Conservation (phyloP, 2,329 filamentous ascomycete genomes). For the Talaromyces sp. region DNA sequence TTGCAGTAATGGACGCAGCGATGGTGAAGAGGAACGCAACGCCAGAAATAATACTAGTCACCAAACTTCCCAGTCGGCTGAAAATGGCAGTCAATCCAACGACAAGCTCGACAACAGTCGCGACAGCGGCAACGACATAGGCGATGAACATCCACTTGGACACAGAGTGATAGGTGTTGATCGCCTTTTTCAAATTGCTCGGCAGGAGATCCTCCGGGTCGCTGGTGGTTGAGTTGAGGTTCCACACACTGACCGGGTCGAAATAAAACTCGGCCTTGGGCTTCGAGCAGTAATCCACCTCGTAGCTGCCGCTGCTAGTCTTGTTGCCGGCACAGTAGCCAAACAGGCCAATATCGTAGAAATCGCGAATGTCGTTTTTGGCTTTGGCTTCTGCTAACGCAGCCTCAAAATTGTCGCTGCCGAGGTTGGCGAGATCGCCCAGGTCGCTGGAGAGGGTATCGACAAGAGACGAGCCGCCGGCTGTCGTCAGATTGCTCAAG, state of each 20-base stretch:
- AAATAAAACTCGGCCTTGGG: constrained; percentile 71
- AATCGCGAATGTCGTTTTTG: constrained; percentile 59
- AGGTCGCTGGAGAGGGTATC: constrained; percentile 4
- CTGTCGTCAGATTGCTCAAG: constrained; percentile 53
- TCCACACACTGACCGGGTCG: constrained; percentile 61
- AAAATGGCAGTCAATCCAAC: constrained; percentile 78
- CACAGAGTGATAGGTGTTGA: constrained; percentile 68
- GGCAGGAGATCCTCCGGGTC: constrained; percentile 58
- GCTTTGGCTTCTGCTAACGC: constrained; percentile 32
- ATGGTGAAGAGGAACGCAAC: constrained; percentile 52
- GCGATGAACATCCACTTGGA: constrained; percentile 77
- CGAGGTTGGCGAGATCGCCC: constrained; percentile 18
- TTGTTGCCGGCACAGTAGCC: constrained; percentile 69
- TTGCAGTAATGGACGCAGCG: constrained; percentile 65
- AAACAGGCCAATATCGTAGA: constrained; percentile 80
- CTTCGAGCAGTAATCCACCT: constrained; percentile 59
- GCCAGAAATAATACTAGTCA: constrained; percentile 70
- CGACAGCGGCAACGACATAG: constrained; percentile 67
- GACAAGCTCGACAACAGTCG: constrained; percentile 65
- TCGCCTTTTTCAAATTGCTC: constrained; percentile 56
- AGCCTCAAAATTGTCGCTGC: constrained; percentile 1
- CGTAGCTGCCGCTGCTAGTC: constrained; percentile 47
- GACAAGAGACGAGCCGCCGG: constrained; percentile 25
- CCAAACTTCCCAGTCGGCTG: constrained; percentile 72
- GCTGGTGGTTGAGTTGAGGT: constrained; percentile 48